Percentiles rank a stretch among this genome's conserved stretches.
These are phyloP conservation scores for Botrytis byssoidea DNA, from an alignment of 2,329 filamentous ascomycete species.

Conservation along the genomic window DNA sequence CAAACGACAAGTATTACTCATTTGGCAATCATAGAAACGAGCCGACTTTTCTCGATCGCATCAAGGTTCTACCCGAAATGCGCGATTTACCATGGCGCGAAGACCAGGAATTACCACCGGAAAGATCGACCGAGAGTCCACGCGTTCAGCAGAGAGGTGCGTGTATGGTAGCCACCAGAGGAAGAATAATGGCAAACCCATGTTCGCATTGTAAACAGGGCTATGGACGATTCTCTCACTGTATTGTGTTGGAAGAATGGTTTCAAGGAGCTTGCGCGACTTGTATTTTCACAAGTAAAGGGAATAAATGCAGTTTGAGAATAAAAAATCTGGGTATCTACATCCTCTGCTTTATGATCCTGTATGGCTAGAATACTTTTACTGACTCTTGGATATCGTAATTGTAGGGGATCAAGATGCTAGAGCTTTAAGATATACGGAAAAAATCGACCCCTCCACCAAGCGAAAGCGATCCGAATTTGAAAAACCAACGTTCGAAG, in stretches of 20 bases:
- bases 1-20: conserved; percentile 1
- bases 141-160: conserved; percentile 33
- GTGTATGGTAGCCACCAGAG: conserved; percentile 30
- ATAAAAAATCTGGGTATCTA: conserved; percentile 28
- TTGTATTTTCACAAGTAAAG: conserved; percentile 34
- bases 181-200: conserved; percentile 23
- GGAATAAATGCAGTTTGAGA: conserved; percentile 33
- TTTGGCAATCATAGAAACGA: conserved; percentile 7
- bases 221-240: conserved; percentile 32
- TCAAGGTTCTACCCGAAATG: conserved; percentile 27
- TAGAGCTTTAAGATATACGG: conserved; percentile 28
- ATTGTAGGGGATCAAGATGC: conserved; percentile 30
- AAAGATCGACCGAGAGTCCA: conserved; percentile 30
- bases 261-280: conserved; percentile 35
- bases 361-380: not conserved
- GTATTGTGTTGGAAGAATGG: conserved; percentile 32
- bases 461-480: conserved; percentile 20
- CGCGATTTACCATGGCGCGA: conserved; percentile 33
- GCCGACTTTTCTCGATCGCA: conserved; percentile 18
- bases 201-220: conserved; percentile 32
- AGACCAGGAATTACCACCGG: conserved; percentile 31
- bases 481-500: not conserved
- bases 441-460: conserved; percentile 13
- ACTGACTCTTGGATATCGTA: not conserved
- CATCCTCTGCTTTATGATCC: not conserved